Percentiles rank a stretch among this genome's conserved stretches.
Evolutionary conservation across 2,329 filamentous ascomycete genomes (phyloP).

Genomic region (Xenoacremonium recifei): DNA sequence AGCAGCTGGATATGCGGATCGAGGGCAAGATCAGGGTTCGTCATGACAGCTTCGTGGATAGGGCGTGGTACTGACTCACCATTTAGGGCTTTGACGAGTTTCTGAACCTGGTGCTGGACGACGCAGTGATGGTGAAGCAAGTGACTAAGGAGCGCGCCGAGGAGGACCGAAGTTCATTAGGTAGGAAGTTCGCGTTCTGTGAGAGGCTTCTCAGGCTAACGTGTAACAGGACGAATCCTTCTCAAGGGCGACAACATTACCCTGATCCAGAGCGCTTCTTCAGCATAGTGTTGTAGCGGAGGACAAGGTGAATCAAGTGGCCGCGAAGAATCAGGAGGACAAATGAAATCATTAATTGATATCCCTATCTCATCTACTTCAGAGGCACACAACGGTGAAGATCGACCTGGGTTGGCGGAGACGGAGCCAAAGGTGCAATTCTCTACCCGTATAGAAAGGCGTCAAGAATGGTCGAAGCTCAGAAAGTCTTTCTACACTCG

Average conservation of each 20-base stretch:
- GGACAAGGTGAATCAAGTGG: too few species aligned
- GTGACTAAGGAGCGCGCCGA: constrained; percentile 74
- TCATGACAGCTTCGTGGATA: constrained; percentile 7
- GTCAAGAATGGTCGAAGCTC: too few species aligned
- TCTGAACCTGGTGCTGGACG: constrained; percentile 97
- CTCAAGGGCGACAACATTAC: constrained; percentile 88
- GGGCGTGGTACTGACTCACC: constrained; percentile 3
- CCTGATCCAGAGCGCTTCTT: constrained; percentile 60
- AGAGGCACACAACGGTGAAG: too few species aligned
- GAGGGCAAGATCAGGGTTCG: constrained; percentile 92
- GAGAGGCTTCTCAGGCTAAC: constrained; percentile 20
- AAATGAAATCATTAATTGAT: too few species aligned
- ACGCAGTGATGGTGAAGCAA: constrained; percentile 88
- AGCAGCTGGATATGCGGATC: constrained; percentile 90
- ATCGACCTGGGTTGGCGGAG: too few species aligned
- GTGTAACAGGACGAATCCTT: constrained; percentile 72
- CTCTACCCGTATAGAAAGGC: too few species aligned
- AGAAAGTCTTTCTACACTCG: too few species aligned
- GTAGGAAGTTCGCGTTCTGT: constrained; percentile 46
- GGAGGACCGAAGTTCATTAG: constrained; percentile 75
- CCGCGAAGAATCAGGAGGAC: too few species aligned
- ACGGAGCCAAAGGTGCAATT: too few species aligned
- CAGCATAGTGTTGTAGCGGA: too few species aligned
- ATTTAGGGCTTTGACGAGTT: constrained; percentile 96
- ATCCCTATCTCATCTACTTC: too few species aligned